These are phyloP conservation scores for Salvia rosmarinus DNA, from an alignment of 257 asterid genomes.

Conservation along the genomic window DNA sequence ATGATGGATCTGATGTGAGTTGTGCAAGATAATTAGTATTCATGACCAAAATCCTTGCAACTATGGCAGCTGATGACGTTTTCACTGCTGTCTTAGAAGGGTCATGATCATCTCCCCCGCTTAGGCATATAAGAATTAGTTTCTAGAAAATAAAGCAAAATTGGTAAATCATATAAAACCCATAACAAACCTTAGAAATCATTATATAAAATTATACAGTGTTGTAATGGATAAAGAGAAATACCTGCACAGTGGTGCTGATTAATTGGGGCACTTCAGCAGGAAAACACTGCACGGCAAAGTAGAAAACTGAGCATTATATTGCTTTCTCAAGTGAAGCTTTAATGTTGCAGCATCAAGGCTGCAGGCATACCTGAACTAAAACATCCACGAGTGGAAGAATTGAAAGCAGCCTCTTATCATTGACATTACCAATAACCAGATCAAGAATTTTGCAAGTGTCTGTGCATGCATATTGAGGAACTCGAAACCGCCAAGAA, in stretches of 20 bases:
- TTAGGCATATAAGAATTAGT: slow-evolving; percentile 76
- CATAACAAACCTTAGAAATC: not conserved
- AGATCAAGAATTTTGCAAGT: slow-evolving; percentile 84
- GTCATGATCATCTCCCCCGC: slow-evolving; percentile 84
- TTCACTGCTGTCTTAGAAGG: slow-evolving; percentile 84
- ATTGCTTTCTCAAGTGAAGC: slow-evolving; percentile 25
- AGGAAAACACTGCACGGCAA: slow-evolving; percentile 83
- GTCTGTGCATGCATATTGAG: slow-evolving; percentile 74
- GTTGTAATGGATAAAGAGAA: slow-evolving; percentile 15
- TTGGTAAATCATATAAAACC: slow-evolving; percentile 16
- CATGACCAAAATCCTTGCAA: slow-evolving; percentile 92
- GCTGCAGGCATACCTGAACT: slow-evolving; percentile 71
- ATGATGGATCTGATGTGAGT: slow-evolving; percentile 75
- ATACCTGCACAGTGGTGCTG: slow-evolving; percentile 79
- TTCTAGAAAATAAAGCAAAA: slow-evolving; percentile 54
- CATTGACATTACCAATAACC: slow-evolving; percentile 86
- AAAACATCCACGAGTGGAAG: slow-evolving; percentile 88
- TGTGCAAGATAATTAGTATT: slow-evolving; percentile 88
- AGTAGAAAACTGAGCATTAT: slow-evolving; percentile 26
- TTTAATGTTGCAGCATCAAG: slow-evolving; percentile 19
- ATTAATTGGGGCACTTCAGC: slow-evolving; percentile 80
- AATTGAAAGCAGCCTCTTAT: slow-evolving; percentile 78
- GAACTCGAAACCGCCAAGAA: slow-evolving; percentile 84
- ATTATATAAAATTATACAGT: slow-evolving; percentile 3
- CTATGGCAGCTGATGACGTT: slow-evolving; percentile 83